Evolutionary conservation across 257 asterid genomes (phyloP), one percentile per base, ranked within the genome.

Genomic region (Solanum raphanifolium): DNA sequence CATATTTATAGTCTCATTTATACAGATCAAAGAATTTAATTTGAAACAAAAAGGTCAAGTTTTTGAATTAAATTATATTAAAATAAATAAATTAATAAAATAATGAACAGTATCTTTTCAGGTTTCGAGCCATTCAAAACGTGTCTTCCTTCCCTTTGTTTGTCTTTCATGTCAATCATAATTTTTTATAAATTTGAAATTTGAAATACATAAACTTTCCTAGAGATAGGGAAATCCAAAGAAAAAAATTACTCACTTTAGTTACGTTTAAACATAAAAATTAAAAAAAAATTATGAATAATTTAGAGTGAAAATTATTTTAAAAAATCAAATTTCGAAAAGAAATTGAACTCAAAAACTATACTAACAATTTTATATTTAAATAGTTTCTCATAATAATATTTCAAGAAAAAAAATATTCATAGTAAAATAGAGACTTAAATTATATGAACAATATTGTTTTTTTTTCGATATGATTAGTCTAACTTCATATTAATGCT

Each of bases 91-190:
- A 52, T 5, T 6, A 29, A 29, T 46, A 46, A 82, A 48, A 82
- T 48, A 82, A 82, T 48, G 20, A 82, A 81, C 29, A 46, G 69
- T 81, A 82, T 48, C 69, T 82, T 48, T 82, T 82, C 69, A 46
- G 29, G 69, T 48, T 82, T 48, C 69, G 85, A 82, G 85, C 85
- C 85, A 82, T 82, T 82, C 69, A 82, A 82, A 48, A 82, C 69
- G 69, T 82, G 85, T 29, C 85, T 29, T 18, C 41, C 15, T 10
- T 27, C 85, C 85, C 69, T 82, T 48, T 48, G 85, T 82, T 46
- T 82, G 43, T 82, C 69, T 82, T 82, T 48, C 85, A 29, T 82
- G 69, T 13, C 52, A 18, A 82, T 82, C 85, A 18, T 1, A 36
- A 46, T 16, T 46, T 82, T 48, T 15, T 29, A 23, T 3, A 18